phyloP scores from a whole-genome alignment of 352 stramenopile species.

The Pythium periplocum region DNA sequence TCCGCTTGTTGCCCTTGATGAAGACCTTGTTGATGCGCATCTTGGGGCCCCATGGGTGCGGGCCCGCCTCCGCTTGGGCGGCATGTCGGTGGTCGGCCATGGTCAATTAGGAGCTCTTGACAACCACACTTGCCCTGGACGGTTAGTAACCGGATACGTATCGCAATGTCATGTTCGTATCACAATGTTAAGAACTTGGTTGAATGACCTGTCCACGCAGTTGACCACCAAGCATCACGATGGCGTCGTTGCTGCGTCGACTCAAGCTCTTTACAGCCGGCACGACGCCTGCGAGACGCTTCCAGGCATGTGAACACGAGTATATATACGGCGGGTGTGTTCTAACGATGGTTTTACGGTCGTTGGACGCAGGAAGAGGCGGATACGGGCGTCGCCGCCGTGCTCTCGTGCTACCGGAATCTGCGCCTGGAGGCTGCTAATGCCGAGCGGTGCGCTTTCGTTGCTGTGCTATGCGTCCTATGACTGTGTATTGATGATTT shows the following conservation, averaged over 20 bases:
- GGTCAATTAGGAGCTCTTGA: neutral
- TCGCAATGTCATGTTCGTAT: neutral
- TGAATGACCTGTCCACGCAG: neutral
- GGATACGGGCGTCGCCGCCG: constrained; percentile 68
- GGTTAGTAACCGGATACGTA: no score
- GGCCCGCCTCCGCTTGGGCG: constrained; percentile 19
- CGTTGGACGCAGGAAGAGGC: constrained; percentile 54
- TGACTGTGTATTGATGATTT: neutral
- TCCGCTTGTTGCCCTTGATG: constrained; percentile 85
- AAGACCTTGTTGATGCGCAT: constrained; percentile 85
- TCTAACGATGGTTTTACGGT: neutral
- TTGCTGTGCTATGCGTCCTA: neutral
- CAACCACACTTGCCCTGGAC: no score
- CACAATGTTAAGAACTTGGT: neutral
- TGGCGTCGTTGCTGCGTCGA: constrained; percentile 66
- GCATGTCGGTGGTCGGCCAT: constrained; percentile 9
- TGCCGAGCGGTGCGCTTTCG: constrained; percentile 30
- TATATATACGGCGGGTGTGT: no score
- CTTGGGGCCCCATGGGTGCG: constrained; percentile 66
- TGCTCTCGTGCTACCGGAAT: constrained; percentile 73
- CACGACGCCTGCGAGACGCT: constrained; percentile 73
- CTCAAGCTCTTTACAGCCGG: constrained; percentile 75
- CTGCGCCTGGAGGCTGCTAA: constrained; percentile 49
- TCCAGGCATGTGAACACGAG: constrained; percentile 42
- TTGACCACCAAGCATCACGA: constrained; percentile 13